phyloP scores from a whole-genome alignment of 1,284 basidiomycete genomes.

The Prillingera fragicola region DNA sequence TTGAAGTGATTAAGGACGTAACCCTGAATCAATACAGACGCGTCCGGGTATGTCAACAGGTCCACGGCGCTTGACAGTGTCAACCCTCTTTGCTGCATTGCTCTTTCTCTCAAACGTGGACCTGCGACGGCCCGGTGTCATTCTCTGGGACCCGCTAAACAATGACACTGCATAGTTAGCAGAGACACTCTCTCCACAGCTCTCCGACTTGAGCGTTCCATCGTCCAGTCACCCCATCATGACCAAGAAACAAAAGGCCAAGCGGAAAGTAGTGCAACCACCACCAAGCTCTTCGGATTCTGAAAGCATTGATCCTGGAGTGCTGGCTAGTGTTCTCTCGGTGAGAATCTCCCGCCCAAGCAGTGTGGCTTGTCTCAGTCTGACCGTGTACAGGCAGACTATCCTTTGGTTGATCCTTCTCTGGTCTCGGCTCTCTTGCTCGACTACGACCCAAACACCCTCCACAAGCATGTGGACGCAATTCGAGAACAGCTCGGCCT shows the following conservation, averaged over 20 bases:
- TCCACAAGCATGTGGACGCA: conserved; percentile 20
- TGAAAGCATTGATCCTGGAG: conserved; percentile 18
- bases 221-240: too few species aligned
- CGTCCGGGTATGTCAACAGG: too few species aligned
- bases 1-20: not conserved
- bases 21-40: too few species aligned
- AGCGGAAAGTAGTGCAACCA: too few species aligned
- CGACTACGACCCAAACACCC: conserved; percentile 31
- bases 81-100: too few species aligned
- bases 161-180: too few species aligned
- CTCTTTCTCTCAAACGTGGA: too few species aligned
- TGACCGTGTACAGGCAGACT: conserved; percentile 39
- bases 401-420: conserved; percentile 37
- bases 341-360: conserved; percentile 7
- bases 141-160: too few species aligned
- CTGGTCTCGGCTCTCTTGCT: conserved; percentile 39
- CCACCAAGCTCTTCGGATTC: not conserved
- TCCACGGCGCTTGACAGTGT: too few species aligned
- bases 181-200: too few species aligned
- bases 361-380: not conserved
- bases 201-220: not conserved
- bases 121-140: too few species aligned
- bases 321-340: conserved; percentile 20
- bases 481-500: conserved; percentile 42
- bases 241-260: too few species aligned